Evolutionary conservation across 306 rosid species (phyloP), one percentile per base, ranked within the genome.

Genomic region (Heteromeles arbutifolia): DNA sequence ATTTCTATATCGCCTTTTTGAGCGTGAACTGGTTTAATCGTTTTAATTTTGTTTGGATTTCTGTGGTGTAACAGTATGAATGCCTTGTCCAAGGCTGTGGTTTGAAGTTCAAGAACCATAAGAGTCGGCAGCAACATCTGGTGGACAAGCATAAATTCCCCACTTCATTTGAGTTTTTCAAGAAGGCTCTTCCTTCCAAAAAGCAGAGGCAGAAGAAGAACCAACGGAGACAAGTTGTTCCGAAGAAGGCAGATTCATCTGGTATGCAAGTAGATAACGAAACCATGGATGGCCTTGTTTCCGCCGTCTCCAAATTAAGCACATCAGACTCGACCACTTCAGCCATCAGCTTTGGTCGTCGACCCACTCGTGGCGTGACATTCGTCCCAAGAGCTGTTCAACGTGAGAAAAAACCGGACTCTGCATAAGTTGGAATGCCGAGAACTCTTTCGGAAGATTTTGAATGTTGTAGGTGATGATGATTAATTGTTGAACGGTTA

Each of bases 111-210:
- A 92, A 92, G 88, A 88, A 70, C 85, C 89, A 86, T 74, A 84
- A 86, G 78, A 81, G 93, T 44, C 86, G 99, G 80, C 93, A 89
- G 62, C 96, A 89, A 80, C 99, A 95, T 85, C 90, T 95, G 70
- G 86, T 90, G 74, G 99, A 95, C 88, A 95, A 89, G 87, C 99
- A 95, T 83, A 82, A 81, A 63, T 95, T 95, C 77, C 90, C 97
- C 26, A 75, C 85, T 56, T 86, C 97, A 65, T 95, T 90, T 32
- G 92, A 92, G 73, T 95, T 92, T 84, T 84, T 74, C 77, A 89
- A 87, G 86, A 89, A 92, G 83, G 79, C 91, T 64, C 83, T 54
- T 15, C 88, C 87, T 25, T 95, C 97, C 31, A 92, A 88, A 84
- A 95, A 90, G 75, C 93, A 80, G 11, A 85, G 99, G 80, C 84